Conservation (phyloP, 768 basidiomycete genomes). For the Boletus insuetus region DNA sequence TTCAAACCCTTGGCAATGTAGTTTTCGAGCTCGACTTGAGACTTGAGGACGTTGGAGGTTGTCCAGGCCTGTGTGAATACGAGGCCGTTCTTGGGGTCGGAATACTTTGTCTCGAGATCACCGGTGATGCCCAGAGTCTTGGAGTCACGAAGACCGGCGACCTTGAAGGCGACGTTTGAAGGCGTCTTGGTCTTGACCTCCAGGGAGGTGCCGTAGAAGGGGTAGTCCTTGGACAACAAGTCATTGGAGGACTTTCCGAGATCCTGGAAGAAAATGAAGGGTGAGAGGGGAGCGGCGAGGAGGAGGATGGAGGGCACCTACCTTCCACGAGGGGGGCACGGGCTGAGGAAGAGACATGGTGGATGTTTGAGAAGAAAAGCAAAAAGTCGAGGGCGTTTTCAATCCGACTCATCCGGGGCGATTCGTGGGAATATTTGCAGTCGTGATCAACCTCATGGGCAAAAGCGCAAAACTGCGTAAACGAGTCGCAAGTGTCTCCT, state of each 20-base stretch:
- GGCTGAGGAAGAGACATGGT: conserved; percentile 90
- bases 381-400: not conserved
- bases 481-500: conserved; percentile 31
- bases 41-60: conserved; percentile 88
- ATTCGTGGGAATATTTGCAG: conserved; percentile 29
- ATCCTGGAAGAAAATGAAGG: conserved; percentile 50
- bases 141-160: conserved; percentile 76
- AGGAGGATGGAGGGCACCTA: conserved; percentile 19
- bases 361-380: conserved; percentile 15
- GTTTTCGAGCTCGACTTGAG: conserved; percentile 93
- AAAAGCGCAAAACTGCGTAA: conserved; percentile 36
- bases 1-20: conserved; percentile 97
- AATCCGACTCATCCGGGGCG: conserved; percentile 15
- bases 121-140: conserved; percentile 73
- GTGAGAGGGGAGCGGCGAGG: not conserved
- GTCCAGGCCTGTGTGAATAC: conserved; percentile 96
- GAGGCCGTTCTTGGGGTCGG: conserved; percentile 88
- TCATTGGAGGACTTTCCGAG: conserved; percentile 98
- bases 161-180: conserved; percentile 91
- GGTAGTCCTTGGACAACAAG: conserved; percentile 90
- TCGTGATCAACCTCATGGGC: conserved; percentile 21
- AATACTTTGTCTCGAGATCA: conserved; percentile 95
- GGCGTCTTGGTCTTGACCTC: conserved; percentile 90
- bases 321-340: conserved; percentile 98
- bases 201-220: conserved; percentile 65